Base-by-base conservation (phyloP, 352 stramenopile genomes). In the Phytophthora fragariaefolia region DNA sequence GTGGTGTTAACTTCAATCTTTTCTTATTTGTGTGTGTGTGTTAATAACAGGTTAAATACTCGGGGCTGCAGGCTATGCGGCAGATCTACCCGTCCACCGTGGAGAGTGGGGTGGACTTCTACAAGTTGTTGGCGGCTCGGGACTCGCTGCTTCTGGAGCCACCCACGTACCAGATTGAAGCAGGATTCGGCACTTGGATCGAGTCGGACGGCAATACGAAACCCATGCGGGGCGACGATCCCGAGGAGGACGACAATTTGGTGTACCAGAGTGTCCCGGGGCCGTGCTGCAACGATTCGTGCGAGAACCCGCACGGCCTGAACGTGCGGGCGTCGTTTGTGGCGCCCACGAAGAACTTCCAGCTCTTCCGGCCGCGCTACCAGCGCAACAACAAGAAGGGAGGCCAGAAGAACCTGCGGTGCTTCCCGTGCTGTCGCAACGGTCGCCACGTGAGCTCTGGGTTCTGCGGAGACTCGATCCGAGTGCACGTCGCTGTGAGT, bases 351-450 rank as follows among this genome's bases (percentile, higher is more conserved):
- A 93, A 93, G 73, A 69, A 83, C 53, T 92, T 92, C 46, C 79
- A 90, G 65, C 78, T 94, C 32, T 96, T 97, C 55, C 77, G 89
- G 60, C 63, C 76, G 9, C 76, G 83, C 3, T 97, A 97, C 71
- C 90, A 96, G 59, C 85, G 88, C 15, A 97, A 97, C 77, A 97
- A 96, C 66, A 97, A 97, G 68, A 94, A 95, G 53, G 87, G 89
- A 36, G 88, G 88, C 2, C 89, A 96, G 57, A 97, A 96, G 66
- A 97, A 97, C 46, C 61, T 97, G 27, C 87, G 90, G 6, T 96
- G 90, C 58, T 97, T 97, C 51, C 90, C 90, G 13, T 93, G 74
- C 63, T 96, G 88, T 61, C 85, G 88, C 23, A 88, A 93, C 34
- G 83, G 79, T 0, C 79, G 85, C 7, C 90, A 97, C 63, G 87